Conservation (phyloP, 1,284 basidiomycete genomes). For the Peniophora sp. region DNA sequence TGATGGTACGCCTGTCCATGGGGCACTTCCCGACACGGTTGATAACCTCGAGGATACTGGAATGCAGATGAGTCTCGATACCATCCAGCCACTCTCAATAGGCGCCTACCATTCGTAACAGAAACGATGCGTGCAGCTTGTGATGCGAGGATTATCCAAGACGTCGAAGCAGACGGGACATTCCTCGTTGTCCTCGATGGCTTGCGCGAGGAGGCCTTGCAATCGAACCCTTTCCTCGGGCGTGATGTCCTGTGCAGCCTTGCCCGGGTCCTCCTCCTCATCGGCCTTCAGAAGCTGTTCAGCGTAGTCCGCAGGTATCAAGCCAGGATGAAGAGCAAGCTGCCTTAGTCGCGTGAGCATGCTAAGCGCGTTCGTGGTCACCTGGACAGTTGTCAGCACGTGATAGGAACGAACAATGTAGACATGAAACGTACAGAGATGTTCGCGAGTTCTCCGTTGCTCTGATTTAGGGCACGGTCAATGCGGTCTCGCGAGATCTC, state of each 20-base stretch:
- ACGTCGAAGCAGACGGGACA: conserved; percentile 74
- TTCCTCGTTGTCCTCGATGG: conserved; percentile 78
- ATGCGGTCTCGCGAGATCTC: conserved; percentile 55
- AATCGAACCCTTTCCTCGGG: conserved; percentile 46
- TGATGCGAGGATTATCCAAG: conserved; percentile 67
- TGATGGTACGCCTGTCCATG: conserved; percentile 72
- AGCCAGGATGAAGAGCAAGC: conserved; percentile 71
- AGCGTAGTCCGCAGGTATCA: conserved; percentile 71
- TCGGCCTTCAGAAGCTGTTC: conserved; percentile 49
- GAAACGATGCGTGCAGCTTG: conserved; percentile 71
- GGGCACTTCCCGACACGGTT: conserved; percentile 68
- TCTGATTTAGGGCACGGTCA: conserved; percentile 40
- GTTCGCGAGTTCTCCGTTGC: conserved; percentile 23
- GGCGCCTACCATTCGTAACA: conserved; percentile 59
- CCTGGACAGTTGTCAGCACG: conserved; percentile 27
- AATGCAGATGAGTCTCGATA: background rate
- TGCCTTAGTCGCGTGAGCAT: conserved; percentile 86
- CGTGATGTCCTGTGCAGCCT: conserved; percentile 30
- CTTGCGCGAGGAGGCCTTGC: conserved; percentile 56
- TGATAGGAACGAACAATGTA: background rate
- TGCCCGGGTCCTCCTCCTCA: conserved; percentile 19
- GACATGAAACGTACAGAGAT: conserved; percentile 23
- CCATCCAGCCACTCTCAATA: background rate
- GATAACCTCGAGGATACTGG: conserved; percentile 62
- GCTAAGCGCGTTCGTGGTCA: conserved; percentile 66